Base-by-base conservation (phyloP, 2,329 filamentous ascomycete genomes). In the Xylariales sp. region DNA sequence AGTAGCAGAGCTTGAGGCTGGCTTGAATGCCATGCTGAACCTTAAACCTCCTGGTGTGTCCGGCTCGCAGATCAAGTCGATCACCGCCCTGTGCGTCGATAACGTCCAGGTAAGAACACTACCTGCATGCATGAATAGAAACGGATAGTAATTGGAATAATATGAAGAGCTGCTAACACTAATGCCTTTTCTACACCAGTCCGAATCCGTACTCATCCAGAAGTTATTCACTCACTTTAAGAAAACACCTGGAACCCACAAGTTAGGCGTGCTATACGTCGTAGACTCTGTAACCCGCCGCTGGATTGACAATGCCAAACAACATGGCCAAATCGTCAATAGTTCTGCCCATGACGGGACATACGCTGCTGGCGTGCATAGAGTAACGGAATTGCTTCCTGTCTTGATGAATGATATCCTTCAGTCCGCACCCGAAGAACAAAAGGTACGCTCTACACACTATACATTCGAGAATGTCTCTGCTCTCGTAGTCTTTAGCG, bases 221-320 rank as follows among this genome's bases (percentile, higher is more conserved):
- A 96, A 95, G 64, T 85, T 98, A 57, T 95, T 87, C 69, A 94
- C 90, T 50, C 90, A 96, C 59, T 94, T 97, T 76, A 95, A 94
- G 67, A 95, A 93, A 67, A 84, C 90, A 51, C 88, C 88, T 43
- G 81, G 81, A 61, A 95, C 89, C 62, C 91, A 98, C 78, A 98
- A 98, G 70, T 78, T 98, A 65, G 93, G 93, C 69, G 90, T 96
- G 60, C 83, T 98, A 70, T 98, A 98, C 83, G 90, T 97, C 70
- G 88, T 98, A 90, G 93, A 98, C 77, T 95, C 91, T 74, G 90
- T 98, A 78, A 91, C 90, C 65, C 88, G 93, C 68, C 91, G 94
- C 72, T 98, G 93, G 91, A 82, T 95, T 72, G 91, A 97, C 65
- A 86, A 89, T 67, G 91, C 93, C 57, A 93, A 90, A 68, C 78